Evolutionary conservation across 2,329 filamentous ascomycete genomes (phyloP).

Genomic region (Didymella exigua): DNA sequence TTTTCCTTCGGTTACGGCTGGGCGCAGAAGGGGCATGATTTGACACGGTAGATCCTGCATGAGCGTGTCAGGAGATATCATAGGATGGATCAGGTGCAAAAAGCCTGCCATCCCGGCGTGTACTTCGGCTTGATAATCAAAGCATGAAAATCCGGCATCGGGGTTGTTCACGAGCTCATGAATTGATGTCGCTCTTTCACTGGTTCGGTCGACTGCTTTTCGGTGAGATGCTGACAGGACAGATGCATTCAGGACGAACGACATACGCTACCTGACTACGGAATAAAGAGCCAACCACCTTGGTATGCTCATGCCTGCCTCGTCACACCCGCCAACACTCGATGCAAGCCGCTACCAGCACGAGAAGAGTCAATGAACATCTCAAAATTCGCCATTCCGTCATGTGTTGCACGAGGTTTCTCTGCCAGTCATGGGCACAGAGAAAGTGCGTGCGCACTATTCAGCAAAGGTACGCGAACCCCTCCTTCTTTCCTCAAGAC

Average conservation of each 20-base stretch:
- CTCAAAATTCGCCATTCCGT: too few relatives aligned
- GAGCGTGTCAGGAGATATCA: slow-evolving; percentile 46
- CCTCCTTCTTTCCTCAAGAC: slow-evolving; percentile 21
- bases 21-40: slow-evolving; percentile 46
- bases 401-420: too few relatives aligned
- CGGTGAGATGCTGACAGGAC: slow-evolving; percentile 7
- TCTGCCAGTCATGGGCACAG: too few relatives aligned
- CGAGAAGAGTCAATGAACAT: too few relatives aligned
- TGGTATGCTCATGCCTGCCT: background rate
- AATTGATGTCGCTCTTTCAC: slow-evolving; percentile 18
- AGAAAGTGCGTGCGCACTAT: background rate
- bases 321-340: too few relatives aligned
- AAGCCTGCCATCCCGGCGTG: slow-evolving; percentile 43
- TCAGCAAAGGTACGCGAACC: background rate
- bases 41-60: slow-evolving; percentile 44
- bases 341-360: background rate
- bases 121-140: slow-evolving; percentile 48
- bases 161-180: slow-evolving; percentile 41
- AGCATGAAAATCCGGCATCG: slow-evolving; percentile 46
- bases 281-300: background rate
- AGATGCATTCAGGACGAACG: background rate
- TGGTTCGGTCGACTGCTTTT: background rate
- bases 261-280: background rate
- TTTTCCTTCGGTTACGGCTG: slow-evolving; percentile 47
- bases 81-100: slow-evolving; percentile 37